Evolutionary conservation across 2,329 filamentous ascomycete species (phyloP).

Genomic region (Endocalyx cinctus): DNA sequence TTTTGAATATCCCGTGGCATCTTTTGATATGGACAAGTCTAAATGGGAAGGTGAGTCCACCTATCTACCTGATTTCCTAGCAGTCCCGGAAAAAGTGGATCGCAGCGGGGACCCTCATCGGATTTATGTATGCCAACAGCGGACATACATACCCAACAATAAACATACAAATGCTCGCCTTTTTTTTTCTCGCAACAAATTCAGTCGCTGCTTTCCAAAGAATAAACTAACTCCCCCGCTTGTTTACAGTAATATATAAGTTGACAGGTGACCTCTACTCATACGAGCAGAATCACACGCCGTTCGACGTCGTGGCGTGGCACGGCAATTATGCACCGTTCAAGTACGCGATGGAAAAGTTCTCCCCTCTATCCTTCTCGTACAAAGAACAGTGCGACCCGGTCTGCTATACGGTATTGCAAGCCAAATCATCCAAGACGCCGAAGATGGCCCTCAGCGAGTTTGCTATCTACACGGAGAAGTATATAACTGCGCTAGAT

Average conservation of each 20-base stretch:
- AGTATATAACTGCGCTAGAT: constrained; percentile 51
- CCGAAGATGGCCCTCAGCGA: constrained; percentile 48
- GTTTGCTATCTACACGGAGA: constrained; percentile 55
- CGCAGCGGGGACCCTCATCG: too few species aligned
- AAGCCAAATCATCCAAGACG: constrained; percentile 45
- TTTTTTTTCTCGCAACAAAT: too few species aligned
- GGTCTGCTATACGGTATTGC: constrained; percentile 53
- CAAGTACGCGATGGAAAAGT: constrained; percentile 42
- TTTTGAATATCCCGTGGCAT: not conserved
- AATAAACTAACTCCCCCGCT: too few species aligned
- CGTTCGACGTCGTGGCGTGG: constrained; percentile 60
- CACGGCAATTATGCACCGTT: constrained; percentile 54
- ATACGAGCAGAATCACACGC: constrained; percentile 52
- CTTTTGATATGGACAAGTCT: not conserved
- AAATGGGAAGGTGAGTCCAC: not conserved
- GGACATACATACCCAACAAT: too few species aligned
- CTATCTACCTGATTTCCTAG: too few species aligned
- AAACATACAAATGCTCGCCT: too few species aligned
- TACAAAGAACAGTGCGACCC: constrained; percentile 56
- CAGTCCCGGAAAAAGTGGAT: too few species aligned
- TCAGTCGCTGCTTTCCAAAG: too few species aligned
- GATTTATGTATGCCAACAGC: too few species aligned
- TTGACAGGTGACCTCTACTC: constrained; percentile 52
- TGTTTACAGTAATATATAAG: constrained; percentile 32
- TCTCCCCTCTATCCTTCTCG: constrained; percentile 50